Percentiles rank a stretch among this genome's conserved stretches.
phyloP scores from a whole-genome alignment of 768 basidiomycete genomes.

The Antrodiella citrinella region DNA sequence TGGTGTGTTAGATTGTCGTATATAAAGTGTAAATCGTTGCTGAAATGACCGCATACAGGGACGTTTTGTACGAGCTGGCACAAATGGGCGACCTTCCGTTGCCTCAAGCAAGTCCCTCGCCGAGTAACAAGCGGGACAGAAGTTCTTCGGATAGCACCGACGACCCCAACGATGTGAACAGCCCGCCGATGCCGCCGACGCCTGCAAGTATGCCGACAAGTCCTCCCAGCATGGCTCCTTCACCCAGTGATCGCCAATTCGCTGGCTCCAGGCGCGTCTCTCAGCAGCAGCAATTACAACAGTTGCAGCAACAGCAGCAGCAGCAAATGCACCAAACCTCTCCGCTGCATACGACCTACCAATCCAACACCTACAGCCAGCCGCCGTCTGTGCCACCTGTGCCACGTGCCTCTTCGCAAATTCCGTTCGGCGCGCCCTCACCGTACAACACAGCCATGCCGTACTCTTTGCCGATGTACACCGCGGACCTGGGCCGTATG shows the following conservation, averaged over 20 bases:
- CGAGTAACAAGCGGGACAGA: slow-evolving; percentile 55
- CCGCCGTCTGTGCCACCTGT: neutral
- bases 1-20: slow-evolving; percentile 30
- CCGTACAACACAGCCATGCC: slow-evolving; percentile 2
- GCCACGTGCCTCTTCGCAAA: neutral
- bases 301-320: slow-evolving; percentile 13
- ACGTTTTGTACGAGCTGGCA: slow-evolving; percentile 65
- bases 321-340: too few relatives aligned
- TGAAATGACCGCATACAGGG: slow-evolving; percentile 33
- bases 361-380: too few relatives aligned
- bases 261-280: slow-evolving; percentile 29
- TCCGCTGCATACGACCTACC: too few relatives aligned
- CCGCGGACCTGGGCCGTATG: slow-evolving; percentile 47
- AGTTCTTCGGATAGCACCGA: slow-evolving; percentile 38
- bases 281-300: slow-evolving; percentile 12
- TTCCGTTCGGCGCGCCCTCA: neutral
- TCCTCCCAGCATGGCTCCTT: neutral
- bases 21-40: too few relatives aligned
- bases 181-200: neutral
- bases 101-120: slow-evolving; percentile 43
- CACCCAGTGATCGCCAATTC: slow-evolving; percentile 15
- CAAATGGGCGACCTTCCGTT: slow-evolving; percentile 65
- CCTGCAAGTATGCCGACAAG: neutral
- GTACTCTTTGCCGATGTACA: slow-evolving; percentile 44
- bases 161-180: neutral